These are phyloP conservation scores for Hypoxylon fragiforme DNA, from an alignment of 495 filamentous ascomycete genomes.

Conservation along the genomic window DNA sequence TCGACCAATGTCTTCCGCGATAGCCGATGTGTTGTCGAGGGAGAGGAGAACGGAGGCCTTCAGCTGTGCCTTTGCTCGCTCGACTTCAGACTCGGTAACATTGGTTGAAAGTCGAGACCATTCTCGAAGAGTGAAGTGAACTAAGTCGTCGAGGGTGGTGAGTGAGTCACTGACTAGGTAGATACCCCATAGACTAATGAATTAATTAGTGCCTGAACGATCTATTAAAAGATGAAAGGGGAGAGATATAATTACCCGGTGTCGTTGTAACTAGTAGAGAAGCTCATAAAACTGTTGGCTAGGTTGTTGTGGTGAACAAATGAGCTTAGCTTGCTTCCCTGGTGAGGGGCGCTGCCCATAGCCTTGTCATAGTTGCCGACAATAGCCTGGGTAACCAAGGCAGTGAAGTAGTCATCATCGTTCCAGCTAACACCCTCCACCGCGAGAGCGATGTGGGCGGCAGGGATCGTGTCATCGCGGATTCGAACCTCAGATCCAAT, in stretches of 20 bases:
- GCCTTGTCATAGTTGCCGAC: conserved; percentile 99
- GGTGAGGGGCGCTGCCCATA: conserved; percentile 93
- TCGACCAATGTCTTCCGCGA: conserved; percentile 97
- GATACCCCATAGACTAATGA: conserved; percentile 95
- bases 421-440: conserved; percentile 99
- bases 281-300: conserved; percentile 99
- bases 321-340: conserved; percentile 95
- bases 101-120: conserved; percentile 89
- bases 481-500: conserved; percentile 93
- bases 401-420: conserved; percentile 98
- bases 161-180: conserved; percentile 94
- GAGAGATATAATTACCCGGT: conserved; percentile 74
- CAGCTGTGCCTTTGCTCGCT: conserved; percentile 98
- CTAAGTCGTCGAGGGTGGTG: conserved; percentile 85
- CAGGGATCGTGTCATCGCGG: conserved; percentile 92
- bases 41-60: conserved; percentile 97
- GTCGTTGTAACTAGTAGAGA: conserved; percentile 98
- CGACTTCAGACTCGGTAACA: conserved; percentile 87
- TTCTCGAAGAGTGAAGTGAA: conserved; percentile 97
- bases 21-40: conserved; percentile 94
- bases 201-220: neutral
- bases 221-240: neutral
- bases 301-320: conserved; percentile 91
- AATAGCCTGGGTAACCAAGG: conserved; percentile 94
- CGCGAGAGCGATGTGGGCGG: conserved; percentile 96